Evolutionary conservation across 2,329 filamentous ascomycete species (phyloP), one percentile per base, ranked within the genome.

Genomic region (Nannizziopsis barbatae): DNA sequence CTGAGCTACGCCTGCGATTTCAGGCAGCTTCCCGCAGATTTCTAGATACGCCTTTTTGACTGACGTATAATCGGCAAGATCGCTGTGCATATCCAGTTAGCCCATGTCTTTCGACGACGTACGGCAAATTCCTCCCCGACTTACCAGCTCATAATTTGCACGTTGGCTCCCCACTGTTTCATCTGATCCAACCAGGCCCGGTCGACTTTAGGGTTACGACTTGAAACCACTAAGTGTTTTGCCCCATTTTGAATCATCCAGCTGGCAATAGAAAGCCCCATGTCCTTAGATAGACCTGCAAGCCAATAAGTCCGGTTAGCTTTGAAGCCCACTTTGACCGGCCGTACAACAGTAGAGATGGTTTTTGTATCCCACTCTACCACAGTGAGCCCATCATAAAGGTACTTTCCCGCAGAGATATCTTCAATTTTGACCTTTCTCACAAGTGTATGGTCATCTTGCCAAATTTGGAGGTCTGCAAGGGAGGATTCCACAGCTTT

Each of bases 161-260:
- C 45, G 17, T 14, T 45, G 9, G 45, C 45, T 32, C 49, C 49
- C 8, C 11, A 27, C 9, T 31, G 12, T 14, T 20, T 35, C 46
- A 49, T 32, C 14, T 20, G 12, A 7, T 53, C 53, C 11, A 58
- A 49, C 52, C 53, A 59, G 22, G 35, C 17, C 3, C 45, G 47
- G 20, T 53, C 44, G 3, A 64, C 52, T 7, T 54, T 57, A 1
- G 62, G 60, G 10, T 47, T 55, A 8, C 63, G 57, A 47, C 62
- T 64, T 22, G 61, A 58, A 10, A 65, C 39, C 3, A 61, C 55
- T 14, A 66, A 42, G 45, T 58, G 33, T 9, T 55, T 45, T 2
- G 60, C 62, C 2, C 63, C 63, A 40, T 54, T 49, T 3, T 37
- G 33, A 12, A 60, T 50, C 63, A 66, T 64, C 59, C 58, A 66